Evolutionary conservation across 2,329 filamentous ascomycete genomes (phyloP), one percentile per base, ranked within the genome.

Genomic region (Aspergillus pseudoglaucus): DNA sequence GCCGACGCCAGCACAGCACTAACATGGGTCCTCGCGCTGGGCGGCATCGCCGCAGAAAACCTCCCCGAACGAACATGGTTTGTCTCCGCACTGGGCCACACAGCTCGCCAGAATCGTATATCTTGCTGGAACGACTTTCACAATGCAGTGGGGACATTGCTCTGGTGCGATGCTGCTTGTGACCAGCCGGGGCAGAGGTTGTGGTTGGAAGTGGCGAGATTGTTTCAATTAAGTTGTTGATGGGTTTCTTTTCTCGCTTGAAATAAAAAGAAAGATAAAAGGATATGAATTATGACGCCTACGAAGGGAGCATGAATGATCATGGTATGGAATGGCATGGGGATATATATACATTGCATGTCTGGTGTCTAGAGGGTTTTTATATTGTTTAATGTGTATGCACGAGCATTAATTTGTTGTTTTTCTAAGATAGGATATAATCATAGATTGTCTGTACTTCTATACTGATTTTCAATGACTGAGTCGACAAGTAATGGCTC

Each of bases 21-120:
- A 2, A 47, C 71, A 12, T 72, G 69, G 69, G 54, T 64, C 3
- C 51, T 69, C 6, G 57, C 59, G 0, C 56, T 72, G 7, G 69
- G 67, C 3, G 68, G 65, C 3, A 70, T 73, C 18, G 66, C 69
- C 2, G 63, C 68, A 0, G 56, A 60, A 12, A 55, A 59, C n/a
- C 54, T 55, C 0, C 52, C 56, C 0, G 57, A 66, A 25, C 62
- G 67, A 4, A 38, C 50, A 2, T 72, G 66, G 63, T 72, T 66
- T 44, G 58, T 62, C 6, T 50, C 52, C 0, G 54, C 53, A 4
- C 49, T 71, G 1, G 48, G 50, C 4, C 50, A 62, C 14, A 51
- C 59, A 2, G 50, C 59, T 1, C 48, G 43, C 7, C 47, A 48
- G 7, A 54, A 48, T 12, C 50, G 53, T 3, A 47, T 69, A 8